Conservation (phyloP, 768 basidiomycete genomes). For the Dacryopinax spathularia region DNA sequence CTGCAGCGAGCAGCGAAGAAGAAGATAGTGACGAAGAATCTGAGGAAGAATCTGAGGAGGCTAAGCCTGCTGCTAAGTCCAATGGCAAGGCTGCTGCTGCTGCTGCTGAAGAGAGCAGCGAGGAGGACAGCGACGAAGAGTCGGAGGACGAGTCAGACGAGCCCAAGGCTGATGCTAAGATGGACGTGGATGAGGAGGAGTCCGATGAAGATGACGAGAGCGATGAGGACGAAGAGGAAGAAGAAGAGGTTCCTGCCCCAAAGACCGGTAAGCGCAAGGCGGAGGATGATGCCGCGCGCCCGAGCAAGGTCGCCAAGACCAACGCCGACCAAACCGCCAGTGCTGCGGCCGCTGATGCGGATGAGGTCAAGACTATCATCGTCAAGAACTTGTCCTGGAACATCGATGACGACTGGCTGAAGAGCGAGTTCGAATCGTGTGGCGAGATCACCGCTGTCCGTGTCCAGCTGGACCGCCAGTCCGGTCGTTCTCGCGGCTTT, state of each 20-base stretch:
- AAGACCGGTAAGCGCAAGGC: conserved; percentile 67
- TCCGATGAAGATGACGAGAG: conserved; percentile 18
- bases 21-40: conserved; percentile 18
- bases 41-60: conserved; percentile 19
- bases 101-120: conserved; percentile 18
- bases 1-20: background rate
- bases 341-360: conserved; percentile 26
- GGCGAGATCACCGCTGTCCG: conserved; percentile 82
- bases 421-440: conserved; percentile 73
- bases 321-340: conserved; percentile 39
- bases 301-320: conserved; percentile 73
- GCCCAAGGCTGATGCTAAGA: conserved; percentile 17
- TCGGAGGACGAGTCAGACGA: conserved; percentile 17
- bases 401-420: conserved; percentile 90
- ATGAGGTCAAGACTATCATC: conserved; percentile 60
- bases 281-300: conserved; percentile 40
- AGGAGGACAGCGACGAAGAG: conserved; percentile 23
- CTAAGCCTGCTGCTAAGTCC: conserved; percentile 31
- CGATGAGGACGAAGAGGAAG: conserved; percentile 32
- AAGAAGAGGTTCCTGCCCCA: conserved; percentile 45
- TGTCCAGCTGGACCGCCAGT: conserved; percentile 45
- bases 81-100: conserved; percentile 15
- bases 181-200: conserved; percentile 17
- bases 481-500: conserved; percentile 29
- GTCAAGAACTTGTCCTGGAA: conserved; percentile 93